A percentile compares a stretch with the other conserved stretches of the same genome.
Evolutionary conservation across 345 rosid species (phyloP).

Genomic region (Hibiscus tridactylites): DNA sequence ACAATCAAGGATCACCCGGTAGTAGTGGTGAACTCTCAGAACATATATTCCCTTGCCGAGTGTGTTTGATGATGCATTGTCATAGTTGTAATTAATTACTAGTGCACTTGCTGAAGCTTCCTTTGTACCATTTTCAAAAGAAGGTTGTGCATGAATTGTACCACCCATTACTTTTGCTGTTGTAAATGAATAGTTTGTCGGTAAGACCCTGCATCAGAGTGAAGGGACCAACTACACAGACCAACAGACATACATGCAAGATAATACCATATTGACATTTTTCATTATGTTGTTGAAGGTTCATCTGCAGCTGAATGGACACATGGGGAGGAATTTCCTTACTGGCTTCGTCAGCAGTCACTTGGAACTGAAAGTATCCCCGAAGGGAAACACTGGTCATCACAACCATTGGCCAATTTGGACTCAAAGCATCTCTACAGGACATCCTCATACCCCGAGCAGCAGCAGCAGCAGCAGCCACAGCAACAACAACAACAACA

Average conservation of each 20-base stretch:
- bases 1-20: not conserved
- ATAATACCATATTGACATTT: not conserved
- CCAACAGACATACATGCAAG: not conserved
- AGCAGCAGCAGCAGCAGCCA: slow-evolving; percentile 40
- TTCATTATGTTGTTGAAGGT: slow-evolving; percentile 37
- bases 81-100: not conserved
- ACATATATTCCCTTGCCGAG: not conserved
- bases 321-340: slow-evolving; percentile 48
- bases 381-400: slow-evolving; percentile 60
- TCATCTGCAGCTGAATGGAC: slow-evolving; percentile 77
- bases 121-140: not conserved
- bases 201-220: not conserved
- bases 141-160: not conserved
- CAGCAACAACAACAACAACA: not conserved
- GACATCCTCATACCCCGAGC: slow-evolving; percentile 76
- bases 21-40: not conserved
- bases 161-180: not conserved
- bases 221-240: slow-evolving; percentile 19
- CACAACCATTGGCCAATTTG: slow-evolving; percentile 46
- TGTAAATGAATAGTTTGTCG: not conserved
- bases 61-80: not conserved
- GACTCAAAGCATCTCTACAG: slow-evolving; percentile 50
- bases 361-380: slow-evolving; percentile 42
- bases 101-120: not conserved
- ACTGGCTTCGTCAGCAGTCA: slow-evolving; percentile 52